phyloP scores from a whole-genome alignment of 2,329 filamentous ascomycete genomes.

The Talaromyces sp. region DNA sequence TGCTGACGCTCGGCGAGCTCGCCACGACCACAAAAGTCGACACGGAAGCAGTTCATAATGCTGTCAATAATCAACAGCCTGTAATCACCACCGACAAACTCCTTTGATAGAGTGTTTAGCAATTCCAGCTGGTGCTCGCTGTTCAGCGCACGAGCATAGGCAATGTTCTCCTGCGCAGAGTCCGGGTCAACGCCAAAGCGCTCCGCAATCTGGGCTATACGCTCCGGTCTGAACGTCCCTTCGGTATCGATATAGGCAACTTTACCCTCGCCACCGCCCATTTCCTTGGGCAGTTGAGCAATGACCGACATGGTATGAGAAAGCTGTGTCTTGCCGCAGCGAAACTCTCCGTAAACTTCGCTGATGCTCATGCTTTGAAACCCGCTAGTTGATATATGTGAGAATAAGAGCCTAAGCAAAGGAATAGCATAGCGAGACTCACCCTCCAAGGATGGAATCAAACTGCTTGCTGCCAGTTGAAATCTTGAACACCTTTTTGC shows the following conservation, averaged over 20 bases:
- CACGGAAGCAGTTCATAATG: constrained; percentile 64
- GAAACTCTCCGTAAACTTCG: constrained; percentile 42
- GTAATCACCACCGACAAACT: constrained; percentile 59
- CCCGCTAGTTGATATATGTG: constrained; percentile 38
- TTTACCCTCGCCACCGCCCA: constrained; percentile 63
- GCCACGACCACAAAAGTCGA: constrained; percentile 61
- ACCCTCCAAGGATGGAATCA: constrained; percentile 60
- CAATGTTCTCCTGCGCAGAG: constrained; percentile 60
- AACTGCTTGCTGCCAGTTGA: constrained; percentile 66
- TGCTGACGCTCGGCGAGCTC: constrained; percentile 64
- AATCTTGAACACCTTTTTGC: constrained; percentile 59
- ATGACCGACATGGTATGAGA: constrained; percentile 64
- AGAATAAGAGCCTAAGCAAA: background rate
- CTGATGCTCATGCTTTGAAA: constrained; percentile 67
- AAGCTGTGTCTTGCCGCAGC: constrained; percentile 64
- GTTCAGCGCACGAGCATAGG: constrained; percentile 59
- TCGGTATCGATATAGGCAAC: constrained; percentile 65
- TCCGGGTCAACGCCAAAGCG: constrained; percentile 57
- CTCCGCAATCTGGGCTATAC: constrained; percentile 62
- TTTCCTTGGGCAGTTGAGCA: constrained; percentile 50
- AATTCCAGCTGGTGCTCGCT: constrained; percentile 62
- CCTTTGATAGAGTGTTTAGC: constrained; percentile 54
- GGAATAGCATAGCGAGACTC: constrained; percentile 2
- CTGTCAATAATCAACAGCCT: constrained; percentile 63
- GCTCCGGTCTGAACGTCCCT: constrained; percentile 61